Evolutionary conservation across 1,139 yeast species (phyloP).

Genomic region (Arxiozyma slooffiae): DNA sequence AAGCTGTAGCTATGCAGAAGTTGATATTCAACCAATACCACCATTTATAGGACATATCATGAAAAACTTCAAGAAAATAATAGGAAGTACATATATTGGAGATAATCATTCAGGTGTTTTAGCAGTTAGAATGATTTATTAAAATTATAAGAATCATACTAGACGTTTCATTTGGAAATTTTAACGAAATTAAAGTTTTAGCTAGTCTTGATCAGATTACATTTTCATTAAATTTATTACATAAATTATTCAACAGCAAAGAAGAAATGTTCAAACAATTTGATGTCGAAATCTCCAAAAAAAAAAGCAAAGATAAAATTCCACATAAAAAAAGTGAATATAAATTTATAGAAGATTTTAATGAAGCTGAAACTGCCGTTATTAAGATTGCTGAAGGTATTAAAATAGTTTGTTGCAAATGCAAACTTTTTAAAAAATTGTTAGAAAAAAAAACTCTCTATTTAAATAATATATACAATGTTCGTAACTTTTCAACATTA

Average conservation of each 20-base stretch:
- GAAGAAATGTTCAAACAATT: conserved; percentile 73
- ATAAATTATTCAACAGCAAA: conserved; percentile 68
- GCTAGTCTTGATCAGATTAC: conserved; percentile 97
- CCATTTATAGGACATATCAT: conserved; percentile 98
- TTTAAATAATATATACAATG: conserved; percentile 10
- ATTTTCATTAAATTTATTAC: conserved; percentile 84
- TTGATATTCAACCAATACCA: conserved; percentile 85
- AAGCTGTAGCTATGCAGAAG: conserved; percentile 99
- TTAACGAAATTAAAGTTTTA: conserved; percentile 88
- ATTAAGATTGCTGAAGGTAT: conserved; percentile 97
- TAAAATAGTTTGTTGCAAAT: conserved; percentile 90
- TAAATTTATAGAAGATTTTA: conserved; percentile 75
- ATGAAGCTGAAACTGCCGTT: conserved; percentile 97
- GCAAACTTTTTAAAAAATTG: conserved; percentile 68
- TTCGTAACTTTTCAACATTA: background rate
- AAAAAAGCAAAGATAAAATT: conserved; percentile 52
- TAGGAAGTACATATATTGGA: conserved; percentile 71
- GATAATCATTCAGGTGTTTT: conserved; percentile 92
- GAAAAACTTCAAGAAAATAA: conserved; percentile 92
- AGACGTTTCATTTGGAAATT: conserved; percentile 99
- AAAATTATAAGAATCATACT: conserved; percentile 98
- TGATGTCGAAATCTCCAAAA: conserved; percentile 48
- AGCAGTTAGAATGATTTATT: conserved; percentile 77
- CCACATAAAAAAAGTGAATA: conserved; percentile 77
- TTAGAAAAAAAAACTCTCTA: conserved; percentile 59